A percentile compares a stretch with the other conserved stretches of the same genome.
phyloP scores from a whole-genome alignment of 1,284 basidiomycete species.

The Tilletia caries region DNA sequence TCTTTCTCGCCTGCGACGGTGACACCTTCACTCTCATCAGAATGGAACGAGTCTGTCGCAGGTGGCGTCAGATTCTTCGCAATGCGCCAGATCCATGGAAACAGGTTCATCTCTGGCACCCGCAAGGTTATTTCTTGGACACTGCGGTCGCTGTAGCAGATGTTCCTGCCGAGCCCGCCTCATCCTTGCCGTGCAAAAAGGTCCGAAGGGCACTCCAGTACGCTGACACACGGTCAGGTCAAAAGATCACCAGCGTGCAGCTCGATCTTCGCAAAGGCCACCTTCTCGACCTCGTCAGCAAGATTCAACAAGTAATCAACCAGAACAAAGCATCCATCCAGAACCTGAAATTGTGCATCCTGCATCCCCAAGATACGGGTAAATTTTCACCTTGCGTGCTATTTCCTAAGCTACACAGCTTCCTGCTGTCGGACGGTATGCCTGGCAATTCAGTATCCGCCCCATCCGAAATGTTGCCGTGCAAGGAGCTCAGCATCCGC shows the following conservation, averaged over 20 bases:
- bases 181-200: neutral
- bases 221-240: neutral
- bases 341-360: neutral
- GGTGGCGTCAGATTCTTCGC: neutral
- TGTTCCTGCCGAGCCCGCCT: neutral
- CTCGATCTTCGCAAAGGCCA: neutral
- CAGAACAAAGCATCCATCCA: neutral
- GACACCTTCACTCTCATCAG: neutral
- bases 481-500: too few species aligned
- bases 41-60: neutral
- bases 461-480: too few species aligned
- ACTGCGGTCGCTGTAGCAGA: neutral
- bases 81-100: neutral
- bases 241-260: neutral
- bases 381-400: neutral
- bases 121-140: neutral
- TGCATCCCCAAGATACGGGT: neutral
- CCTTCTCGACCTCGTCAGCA: neutral
- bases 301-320: neutral
- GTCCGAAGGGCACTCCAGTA: neutral
- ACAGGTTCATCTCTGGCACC: conserved; percentile 3
- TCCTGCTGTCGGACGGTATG: neutral
- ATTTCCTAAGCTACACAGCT: neutral
- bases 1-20: conserved; percentile 3
- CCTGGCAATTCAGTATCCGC: neutral